These are phyloP conservation scores for Saccharomyces cerevisiae DNA, from an alignment of 805 yeast genomes.

Conservation along the genomic window DNA sequence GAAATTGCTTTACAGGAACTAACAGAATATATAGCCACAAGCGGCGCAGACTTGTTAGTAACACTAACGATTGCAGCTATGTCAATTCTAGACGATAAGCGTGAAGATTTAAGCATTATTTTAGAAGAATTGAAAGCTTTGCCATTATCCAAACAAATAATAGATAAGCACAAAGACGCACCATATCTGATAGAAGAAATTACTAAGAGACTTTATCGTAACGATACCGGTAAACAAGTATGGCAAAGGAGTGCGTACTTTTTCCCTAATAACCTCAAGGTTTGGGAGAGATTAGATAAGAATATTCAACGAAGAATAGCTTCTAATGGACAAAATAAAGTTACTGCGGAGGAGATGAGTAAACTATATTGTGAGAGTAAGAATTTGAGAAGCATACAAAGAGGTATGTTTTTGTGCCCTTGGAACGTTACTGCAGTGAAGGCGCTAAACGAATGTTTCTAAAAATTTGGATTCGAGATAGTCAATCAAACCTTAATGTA, in stretches of 20 bases:
- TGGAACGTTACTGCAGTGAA: slow-evolving; percentile 31
- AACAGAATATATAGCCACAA: slow-evolving; percentile 50
- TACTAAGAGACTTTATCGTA: slow-evolving; percentile 32
- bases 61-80: slow-evolving; percentile 76
- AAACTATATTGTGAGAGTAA: slow-evolving; percentile 43
- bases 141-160: slow-evolving; percentile 37
- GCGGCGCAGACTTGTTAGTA: slow-evolving; percentile 60
- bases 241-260: slow-evolving; percentile 69
- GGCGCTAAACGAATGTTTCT: slow-evolving; percentile 27
- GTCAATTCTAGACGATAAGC: slow-evolving; percentile 52
- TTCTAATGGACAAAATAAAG: slow-evolving; percentile 39
- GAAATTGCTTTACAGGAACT: slow-evolving; percentile 82
- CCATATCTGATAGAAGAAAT: slow-evolving; percentile 54
- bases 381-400: slow-evolving; percentile 47
- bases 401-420: slow-evolving; percentile 62
- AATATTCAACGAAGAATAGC: slow-evolving; percentile 55
- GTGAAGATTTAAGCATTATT: slow-evolving; percentile 51
- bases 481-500: neutral
- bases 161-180: slow-evolving; percentile 46
- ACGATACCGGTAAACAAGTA: slow-evolving; percentile 11
- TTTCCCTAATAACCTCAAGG: slow-evolving; percentile 59
- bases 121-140: slow-evolving; percentile 54
- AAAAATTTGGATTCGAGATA: neutral
- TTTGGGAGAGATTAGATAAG: slow-evolving; percentile 62
- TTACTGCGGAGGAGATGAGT: slow-evolving; percentile 43